Evolutionary conservation across 2,329 filamentous ascomycete species (phyloP), one percentile per base, ranked within the genome.

Genomic region (Coniochaeta sp.): DNA sequence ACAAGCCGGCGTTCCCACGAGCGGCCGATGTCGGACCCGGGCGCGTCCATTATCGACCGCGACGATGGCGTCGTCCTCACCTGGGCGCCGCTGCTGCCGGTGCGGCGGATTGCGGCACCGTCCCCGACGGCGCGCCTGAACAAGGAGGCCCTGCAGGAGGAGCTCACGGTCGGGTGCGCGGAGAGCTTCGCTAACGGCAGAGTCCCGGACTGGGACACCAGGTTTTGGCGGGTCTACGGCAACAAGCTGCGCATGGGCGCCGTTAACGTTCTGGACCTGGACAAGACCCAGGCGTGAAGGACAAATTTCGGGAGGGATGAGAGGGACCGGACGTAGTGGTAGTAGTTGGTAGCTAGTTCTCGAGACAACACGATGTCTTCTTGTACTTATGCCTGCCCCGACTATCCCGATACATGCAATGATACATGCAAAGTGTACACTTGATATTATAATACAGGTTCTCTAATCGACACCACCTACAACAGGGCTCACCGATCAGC

Each of bases 401-500:
- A n/a, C 34, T 40, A 5, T 30, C 30, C n/a, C 30, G 26, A 52
- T 52, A 52, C 47, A 52, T 52, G 47, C 22, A 52, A 56, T 52
- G 26, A 52, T 52, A 52, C 47, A 52, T 52, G 47, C 22, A 52
- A 56, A 38, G 54, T 56, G 34, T 56, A 56, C 54, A 56, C 30
- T 34, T 52, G 47, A 24, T 52, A 26, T 24, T 56, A 56, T 56
- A 36, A 58, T 58, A 58, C 55, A 58, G 24, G 34, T 56, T 56
- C 54, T 38, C 19, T 30, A 28, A n/a, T 24, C 26, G n/a, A 52
- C 47, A 52, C 12, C 54, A 30, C 26, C 24, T 38, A 52, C 40
- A 7, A 22, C 36, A 34, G 38, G 26, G 59, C 58, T 71, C 68
- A 96, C 77, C 90, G 82, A 67, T 91, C 86, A 24, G 87, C 83